These are phyloP conservation scores for Lactifluus subvellereus DNA, from an alignment of 768 basidiomycete genomes.

Conservation along the genomic window DNA sequence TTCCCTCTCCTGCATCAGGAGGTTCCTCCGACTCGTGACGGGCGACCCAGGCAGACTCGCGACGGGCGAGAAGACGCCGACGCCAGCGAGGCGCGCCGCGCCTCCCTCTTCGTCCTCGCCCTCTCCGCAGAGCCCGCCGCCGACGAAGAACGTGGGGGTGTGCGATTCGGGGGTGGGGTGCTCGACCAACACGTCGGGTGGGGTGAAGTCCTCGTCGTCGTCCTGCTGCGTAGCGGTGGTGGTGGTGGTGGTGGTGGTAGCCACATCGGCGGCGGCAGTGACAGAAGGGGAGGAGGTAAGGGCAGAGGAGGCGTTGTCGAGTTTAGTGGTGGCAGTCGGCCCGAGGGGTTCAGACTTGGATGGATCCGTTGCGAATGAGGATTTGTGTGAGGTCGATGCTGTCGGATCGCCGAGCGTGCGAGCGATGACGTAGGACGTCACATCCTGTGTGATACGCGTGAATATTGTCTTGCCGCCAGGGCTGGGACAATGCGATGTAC, in stretches of 20 bases:
- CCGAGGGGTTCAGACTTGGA: neutral
- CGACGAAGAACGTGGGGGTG: constrained; percentile 7
- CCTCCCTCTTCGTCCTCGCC: constrained; percentile 15
- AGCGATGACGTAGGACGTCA: constrained; percentile 75
- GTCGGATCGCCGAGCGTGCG: constrained; percentile 73
- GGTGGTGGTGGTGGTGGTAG: neutral
- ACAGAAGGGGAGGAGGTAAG: constrained; percentile 1
- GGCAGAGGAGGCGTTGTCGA: constrained; percentile 9
- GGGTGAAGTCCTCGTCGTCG: neutral
- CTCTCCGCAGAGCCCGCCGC: neutral
- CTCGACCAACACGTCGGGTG: neutral
- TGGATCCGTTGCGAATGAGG: constrained; percentile 3
- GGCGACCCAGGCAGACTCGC: constrained; percentile 64
- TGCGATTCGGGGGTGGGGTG: neutral
- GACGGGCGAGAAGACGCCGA: constrained; percentile 68
- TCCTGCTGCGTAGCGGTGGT: neutral
- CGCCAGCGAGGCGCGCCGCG: constrained; percentile 47
- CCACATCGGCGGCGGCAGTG: neutral
- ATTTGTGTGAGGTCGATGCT: constrained; percentile 62
- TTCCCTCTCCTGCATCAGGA: neutral
- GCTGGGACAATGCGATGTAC: constrained; percentile 24
- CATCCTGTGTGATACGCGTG: constrained; percentile 45
- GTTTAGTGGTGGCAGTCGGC: neutral
- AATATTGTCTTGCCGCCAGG: too few species aligned
- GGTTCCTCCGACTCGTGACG: constrained; percentile 29